These are phyloP conservation scores for Mortierella hygrophila DNA, from an alignment of 192 early-diverging fungal species.

Conservation along the genomic window DNA sequence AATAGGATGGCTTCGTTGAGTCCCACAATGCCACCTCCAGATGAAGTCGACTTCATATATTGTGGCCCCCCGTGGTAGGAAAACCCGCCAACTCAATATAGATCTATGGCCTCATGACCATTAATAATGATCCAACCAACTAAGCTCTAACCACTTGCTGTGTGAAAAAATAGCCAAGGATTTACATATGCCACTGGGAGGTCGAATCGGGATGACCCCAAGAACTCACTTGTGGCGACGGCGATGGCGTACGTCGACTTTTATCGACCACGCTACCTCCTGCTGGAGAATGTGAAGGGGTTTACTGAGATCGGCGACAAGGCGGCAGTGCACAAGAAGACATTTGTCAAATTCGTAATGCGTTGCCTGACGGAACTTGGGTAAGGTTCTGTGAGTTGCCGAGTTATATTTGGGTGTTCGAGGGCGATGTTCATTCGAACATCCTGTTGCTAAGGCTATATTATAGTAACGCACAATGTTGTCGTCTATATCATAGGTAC, in stretches of 20 bases:
- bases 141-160: neutral
- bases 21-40: conserved; percentile 68
- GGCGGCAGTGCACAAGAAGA: conserved; percentile 66
- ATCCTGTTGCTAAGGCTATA: too few species aligned
- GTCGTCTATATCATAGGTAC: conserved; percentile 44
- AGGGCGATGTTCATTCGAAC: too few species aligned
- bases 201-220: conserved; percentile 73
- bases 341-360: conserved; percentile 77
- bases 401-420: too few species aligned
- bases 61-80: conserved; percentile 76
- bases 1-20: conserved; percentile 51
- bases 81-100: neutral
- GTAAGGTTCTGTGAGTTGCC: neutral
- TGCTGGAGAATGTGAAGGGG: conserved; percentile 80
- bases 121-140: too few species aligned
- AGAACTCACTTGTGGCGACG: conserved; percentile 74
- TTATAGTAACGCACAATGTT: too few species aligned
- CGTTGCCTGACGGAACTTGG: conserved; percentile 73
- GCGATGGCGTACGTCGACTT: conserved; percentile 78
- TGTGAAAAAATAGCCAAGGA: conserved; percentile 61
- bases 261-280: conserved; percentile 73
- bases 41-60: conserved; percentile 78
- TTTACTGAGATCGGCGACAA: conserved; percentile 64
- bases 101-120: too few species aligned
- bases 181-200: conserved; percentile 73